Percentiles rank a stretch among this genome's conserved stretches.
Evolutionary conservation across 345 rosid species (phyloP).

Genomic region (Boechera divaricarpa): DNA sequence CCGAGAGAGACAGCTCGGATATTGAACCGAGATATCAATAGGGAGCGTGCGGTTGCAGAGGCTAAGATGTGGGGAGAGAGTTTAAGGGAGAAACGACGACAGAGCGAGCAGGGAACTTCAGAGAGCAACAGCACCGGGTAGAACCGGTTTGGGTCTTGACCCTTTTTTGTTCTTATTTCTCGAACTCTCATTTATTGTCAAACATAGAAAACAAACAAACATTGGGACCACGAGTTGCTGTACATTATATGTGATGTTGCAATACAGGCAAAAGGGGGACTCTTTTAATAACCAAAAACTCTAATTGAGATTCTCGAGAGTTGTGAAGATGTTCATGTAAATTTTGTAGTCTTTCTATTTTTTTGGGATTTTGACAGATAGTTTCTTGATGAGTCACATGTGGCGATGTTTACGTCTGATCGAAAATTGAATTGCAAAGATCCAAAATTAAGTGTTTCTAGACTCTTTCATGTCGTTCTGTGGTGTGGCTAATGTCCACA

Average conservation of each 20-base stretch:
- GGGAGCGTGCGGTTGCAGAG: conserved; percentile 94
- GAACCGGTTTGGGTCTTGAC: conserved; percentile 23
- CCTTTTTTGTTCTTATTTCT: conserved; percentile 38
- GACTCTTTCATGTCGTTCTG: conserved; percentile 33
- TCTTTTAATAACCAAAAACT: conserved; percentile 30
- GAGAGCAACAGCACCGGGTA: conserved; percentile 45
- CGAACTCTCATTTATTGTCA: conserved; percentile 39
- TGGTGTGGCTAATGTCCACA: conserved; percentile 43
- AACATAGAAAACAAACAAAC: conserved; percentile 38
- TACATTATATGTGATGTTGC: conserved; percentile 47
- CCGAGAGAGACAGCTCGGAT: conserved; percentile 76
- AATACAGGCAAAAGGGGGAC: conserved; percentile 21
- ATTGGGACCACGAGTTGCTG: conserved; percentile 36
- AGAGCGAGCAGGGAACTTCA: conserved; percentile 58
- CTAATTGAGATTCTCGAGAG: conserved; percentile 21
- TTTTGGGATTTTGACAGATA: conserved; percentile 8
- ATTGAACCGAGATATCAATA: conserved; percentile 71
- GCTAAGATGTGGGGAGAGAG: conserved; percentile 99
- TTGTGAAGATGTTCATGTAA: conserved; percentile 16
- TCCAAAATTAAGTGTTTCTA: conserved; percentile 40
- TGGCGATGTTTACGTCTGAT: conserved; percentile 34
- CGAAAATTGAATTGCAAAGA: conserved; percentile 39
- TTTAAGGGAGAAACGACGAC: conserved; percentile 87
- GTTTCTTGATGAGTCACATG: conserved; percentile 31
- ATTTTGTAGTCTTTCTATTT: background rate